Evolutionary conservation across 768 basidiomycete species (phyloP), one percentile per base, ranked within the genome.

Genomic region (Panaeolus papilionaceus): DNA sequence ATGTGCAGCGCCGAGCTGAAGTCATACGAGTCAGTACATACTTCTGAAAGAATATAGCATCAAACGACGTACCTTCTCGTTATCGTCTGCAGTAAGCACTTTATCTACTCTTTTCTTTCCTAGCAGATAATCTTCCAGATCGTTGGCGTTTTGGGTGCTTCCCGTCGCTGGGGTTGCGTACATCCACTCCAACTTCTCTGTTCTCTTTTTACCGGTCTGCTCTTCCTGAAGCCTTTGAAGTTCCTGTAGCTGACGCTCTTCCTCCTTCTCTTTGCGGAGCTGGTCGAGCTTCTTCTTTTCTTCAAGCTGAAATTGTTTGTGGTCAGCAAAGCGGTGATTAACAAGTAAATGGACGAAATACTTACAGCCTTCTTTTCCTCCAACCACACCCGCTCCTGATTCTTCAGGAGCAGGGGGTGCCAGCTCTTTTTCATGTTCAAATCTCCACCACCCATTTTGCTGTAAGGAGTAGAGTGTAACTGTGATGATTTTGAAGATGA

Each of bases 401-500:
- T 97, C 78, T 95, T 95, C 80, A 98, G 80, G 80, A 97, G 93
- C 86, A 96, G 90, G 87, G 96, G 96, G 79, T 98, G 96, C 96
- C 96, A 98, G 71, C 94, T 96, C 87, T 98, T 97, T 82, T 94
- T 98, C 96, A 99, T 99, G 76, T 99, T 99, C 77, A 98, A 85
- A 79, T 98, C 96, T 69, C 93, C 96, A 67, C 96, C 96, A 89
- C 96, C 96, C 96, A 98, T 98, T 74, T 92, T 98, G 85, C 73
- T 72, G 75, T 65, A 69, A 63, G 75, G 74, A 33, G 45, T 9
- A 28, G 54, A 9, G 45, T 40, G 16, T 20, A 20, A 66, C 18
- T 39, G 62, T 47, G 28, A 38, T 58, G 39, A 39, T 18, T 33
- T 33, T 44, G 47, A 28, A 40, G n/a, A 38, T 42, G 47, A 64